Conservation (phyloP, 331 rosid species). For the Acacia concinna region DNA sequence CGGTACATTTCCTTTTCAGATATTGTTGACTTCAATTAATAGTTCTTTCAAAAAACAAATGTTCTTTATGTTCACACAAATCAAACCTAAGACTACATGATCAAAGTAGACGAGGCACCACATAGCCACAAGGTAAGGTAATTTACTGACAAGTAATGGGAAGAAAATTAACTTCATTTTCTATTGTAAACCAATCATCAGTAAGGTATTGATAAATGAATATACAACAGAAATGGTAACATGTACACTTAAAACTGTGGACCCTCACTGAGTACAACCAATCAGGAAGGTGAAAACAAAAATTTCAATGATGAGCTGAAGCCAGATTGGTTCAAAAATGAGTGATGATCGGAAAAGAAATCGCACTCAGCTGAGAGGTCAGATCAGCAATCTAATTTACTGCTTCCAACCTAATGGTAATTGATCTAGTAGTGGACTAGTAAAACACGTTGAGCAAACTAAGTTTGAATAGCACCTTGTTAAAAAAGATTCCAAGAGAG, state of each 20-base stretch:
- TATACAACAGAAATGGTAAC: slow-evolving; percentile 12
- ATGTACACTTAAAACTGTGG: slow-evolving; percentile 14
- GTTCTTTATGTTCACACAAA: neutral
- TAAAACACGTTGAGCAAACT: no score
- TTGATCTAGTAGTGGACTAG: no score
- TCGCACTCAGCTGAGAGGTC: neutral
- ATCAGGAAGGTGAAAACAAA: neutral
- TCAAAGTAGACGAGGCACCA: no score
- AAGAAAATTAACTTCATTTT: slow-evolving; percentile 17
- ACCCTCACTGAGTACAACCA: slow-evolving; percentile 6
- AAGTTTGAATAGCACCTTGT: no score
- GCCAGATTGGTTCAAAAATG: slow-evolving; percentile 28
- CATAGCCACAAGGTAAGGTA: neutral
- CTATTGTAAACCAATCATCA: slow-evolving; percentile 17
- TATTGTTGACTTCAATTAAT: neutral
- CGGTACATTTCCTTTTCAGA: no score
- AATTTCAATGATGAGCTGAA: slow-evolving; percentile 26
- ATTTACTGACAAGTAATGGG: neutral
- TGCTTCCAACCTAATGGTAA: neutral
- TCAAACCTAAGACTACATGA: no score
- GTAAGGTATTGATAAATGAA: slow-evolving; percentile 27
- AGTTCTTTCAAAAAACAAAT: no score
- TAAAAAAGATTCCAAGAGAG: no score
- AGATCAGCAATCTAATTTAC: slow-evolving; percentile 34
- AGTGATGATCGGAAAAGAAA: neutral